phyloP scores from a whole-genome alignment of 129 eudicot genomes.

The Apium graveolens region DNA sequence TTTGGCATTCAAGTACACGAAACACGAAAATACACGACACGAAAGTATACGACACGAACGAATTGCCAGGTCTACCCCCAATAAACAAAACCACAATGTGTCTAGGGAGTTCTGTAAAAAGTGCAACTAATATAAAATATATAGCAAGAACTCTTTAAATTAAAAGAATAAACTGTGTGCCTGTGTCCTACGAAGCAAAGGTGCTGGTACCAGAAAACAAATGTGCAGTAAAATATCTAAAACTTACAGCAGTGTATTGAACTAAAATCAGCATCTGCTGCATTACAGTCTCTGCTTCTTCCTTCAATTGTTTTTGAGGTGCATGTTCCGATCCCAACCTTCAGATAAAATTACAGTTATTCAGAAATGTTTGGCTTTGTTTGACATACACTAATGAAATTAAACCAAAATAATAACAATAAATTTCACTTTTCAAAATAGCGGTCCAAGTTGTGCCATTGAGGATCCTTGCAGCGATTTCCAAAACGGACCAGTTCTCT shows the following conservation, averaged over 20 bases:
- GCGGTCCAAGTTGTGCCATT: slow-evolving; percentile 96
- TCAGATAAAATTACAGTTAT: slow-evolving; percentile 18
- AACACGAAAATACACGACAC: no score
- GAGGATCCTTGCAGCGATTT: slow-evolving; percentile 99
- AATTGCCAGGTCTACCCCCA: no score
- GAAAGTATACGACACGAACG: no score
- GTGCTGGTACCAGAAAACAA: background rate
- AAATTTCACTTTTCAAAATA: slow-evolving; percentile 76
- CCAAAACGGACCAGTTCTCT: slow-evolving; percentile 96
- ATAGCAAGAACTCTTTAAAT: background rate
- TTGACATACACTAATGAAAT: slow-evolving; percentile 6
- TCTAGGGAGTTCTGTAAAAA: background rate
- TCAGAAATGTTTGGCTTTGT: slow-evolving; percentile 15
- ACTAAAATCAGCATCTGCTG: slow-evolving; percentile 72
- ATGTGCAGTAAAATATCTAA: background rate
- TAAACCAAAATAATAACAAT: background rate
- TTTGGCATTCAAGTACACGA: no score
- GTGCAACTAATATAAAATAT: background rate
- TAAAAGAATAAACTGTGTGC: background rate
- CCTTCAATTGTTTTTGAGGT: slow-evolving; percentile 78
- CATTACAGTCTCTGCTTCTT: slow-evolving; percentile 77
- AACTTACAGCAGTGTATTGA: slow-evolving; percentile 89
- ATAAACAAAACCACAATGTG: background rate
- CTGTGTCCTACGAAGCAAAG: background rate
- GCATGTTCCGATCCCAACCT: slow-evolving; percentile 72